These are phyloP conservation scores for Cladophialophora carrionii DNA, from an alignment of 2,329 filamentous ascomycete species.

Conservation along the genomic window DNA sequence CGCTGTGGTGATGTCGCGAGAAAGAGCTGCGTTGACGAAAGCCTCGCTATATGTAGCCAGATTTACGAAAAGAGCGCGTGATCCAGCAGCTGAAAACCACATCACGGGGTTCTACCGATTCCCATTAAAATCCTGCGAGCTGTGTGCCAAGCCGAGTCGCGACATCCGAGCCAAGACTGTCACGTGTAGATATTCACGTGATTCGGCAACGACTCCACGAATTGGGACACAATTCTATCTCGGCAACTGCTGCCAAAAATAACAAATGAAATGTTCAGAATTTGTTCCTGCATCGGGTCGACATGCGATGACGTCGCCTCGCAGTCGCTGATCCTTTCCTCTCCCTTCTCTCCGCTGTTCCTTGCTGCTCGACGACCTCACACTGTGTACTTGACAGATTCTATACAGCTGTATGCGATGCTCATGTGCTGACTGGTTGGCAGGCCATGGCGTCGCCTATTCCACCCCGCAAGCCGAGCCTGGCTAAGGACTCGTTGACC, in stretches of 20 bases:
- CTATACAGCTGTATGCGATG: background rate
- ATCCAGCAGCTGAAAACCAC: background rate
- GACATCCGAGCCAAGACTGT: background rate
- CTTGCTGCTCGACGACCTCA: background rate
- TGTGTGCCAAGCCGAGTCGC: background rate
- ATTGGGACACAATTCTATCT: background rate
- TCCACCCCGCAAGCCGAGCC: constrained; percentile 47
- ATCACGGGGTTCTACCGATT: background rate
- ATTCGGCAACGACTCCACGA: background rate
- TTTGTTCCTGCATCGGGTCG: constrained; percentile 31
- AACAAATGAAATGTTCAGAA: background rate
- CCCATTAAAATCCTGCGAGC: background rate
- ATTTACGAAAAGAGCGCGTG: background rate
- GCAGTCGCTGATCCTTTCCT: constrained; percentile 13
- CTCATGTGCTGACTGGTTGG: background rate
- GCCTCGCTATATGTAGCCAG: constrained; percentile 1
- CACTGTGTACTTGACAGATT: too few relatives aligned
- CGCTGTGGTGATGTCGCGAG: constrained; percentile 4
- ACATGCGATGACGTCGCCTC: constrained; percentile 24
- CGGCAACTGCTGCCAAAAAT: background rate
- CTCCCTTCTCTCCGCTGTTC: background rate
- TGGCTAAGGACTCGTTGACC: constrained; percentile 48
- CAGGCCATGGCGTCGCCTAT: constrained; percentile 25
- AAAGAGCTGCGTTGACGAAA: constrained; percentile 14
- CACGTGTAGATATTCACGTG: background rate